Evolutionary conservation across 768 basidiomycete species (phyloP).

Genomic region (Mrakia hoshinonis): DNA sequence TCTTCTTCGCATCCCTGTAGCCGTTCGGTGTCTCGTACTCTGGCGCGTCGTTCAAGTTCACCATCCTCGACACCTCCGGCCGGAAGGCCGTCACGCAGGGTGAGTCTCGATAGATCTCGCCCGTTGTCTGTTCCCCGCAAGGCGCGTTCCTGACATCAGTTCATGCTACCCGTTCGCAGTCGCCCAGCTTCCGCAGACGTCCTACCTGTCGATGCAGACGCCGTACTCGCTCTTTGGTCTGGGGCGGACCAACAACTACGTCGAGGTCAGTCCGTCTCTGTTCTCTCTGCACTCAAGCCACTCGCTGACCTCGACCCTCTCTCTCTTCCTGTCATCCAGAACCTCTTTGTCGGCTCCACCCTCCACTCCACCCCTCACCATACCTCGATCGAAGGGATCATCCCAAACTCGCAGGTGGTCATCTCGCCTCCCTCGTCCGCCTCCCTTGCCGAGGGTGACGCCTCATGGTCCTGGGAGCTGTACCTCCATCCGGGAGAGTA

Average conservation of each 20-base stretch:
- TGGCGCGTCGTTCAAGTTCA: conserved; percentile 94
- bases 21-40: conserved; percentile 90
- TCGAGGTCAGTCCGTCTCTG: conserved; percentile 49
- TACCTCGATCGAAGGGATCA: conserved; percentile 91
- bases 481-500: conserved; percentile 91
- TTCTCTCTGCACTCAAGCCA: background rate
- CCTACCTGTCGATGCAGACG: conserved; percentile 78
- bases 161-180: conserved; percentile 46
- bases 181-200: conserved; percentile 83
- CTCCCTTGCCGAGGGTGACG: conserved; percentile 42
- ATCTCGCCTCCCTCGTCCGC: conserved; percentile 64
- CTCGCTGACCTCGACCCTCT: background rate
- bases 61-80: conserved; percentile 83
- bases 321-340: conserved; percentile 40
- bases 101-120: conserved; percentile 35
- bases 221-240: conserved; percentile 96
- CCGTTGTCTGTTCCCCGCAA: background rate
- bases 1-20: conserved; percentile 43
- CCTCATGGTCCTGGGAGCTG: conserved; percentile 62
- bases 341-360: conserved; percentile 90
- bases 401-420: conserved; percentile 95
- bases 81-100: conserved; percentile 82
- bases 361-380: conserved; percentile 61
- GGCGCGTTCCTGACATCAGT: conserved; percentile 8
- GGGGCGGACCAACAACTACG: conserved; percentile 96